Evolutionary conservation across 2,329 filamentous ascomycete species (phyloP).

Genomic region (Aspergillus sp.): DNA sequence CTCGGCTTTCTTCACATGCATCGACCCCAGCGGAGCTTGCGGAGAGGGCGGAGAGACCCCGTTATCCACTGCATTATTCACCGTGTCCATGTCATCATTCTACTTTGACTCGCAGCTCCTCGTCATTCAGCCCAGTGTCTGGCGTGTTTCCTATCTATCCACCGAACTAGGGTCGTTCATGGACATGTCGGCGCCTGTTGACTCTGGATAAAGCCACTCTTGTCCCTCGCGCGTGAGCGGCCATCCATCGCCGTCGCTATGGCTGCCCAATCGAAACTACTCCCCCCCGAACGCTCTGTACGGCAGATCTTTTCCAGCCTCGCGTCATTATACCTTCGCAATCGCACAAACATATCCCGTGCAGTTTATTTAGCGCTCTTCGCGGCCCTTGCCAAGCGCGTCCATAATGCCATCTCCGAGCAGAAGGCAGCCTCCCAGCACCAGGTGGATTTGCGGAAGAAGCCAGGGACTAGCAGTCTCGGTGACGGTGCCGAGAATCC

Average conservation of each 20-base stretch:
- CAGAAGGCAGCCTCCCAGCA: constrained; percentile 81
- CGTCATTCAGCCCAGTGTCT: background rate
- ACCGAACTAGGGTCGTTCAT: background rate
- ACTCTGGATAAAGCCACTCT: constrained; percentile 20
- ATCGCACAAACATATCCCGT: constrained; percentile 80
- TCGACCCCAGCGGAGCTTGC: constrained; percentile 5
- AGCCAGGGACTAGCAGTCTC: constrained; percentile 48
- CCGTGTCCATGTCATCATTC: constrained; percentile 18
- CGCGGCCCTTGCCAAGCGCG: constrained; percentile 77
- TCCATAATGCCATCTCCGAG: constrained; percentile 87
- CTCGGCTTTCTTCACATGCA: constrained; percentile 8
- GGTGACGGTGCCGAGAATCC: constrained; percentile 31
- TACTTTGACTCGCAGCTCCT: background rate
- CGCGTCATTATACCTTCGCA: constrained; percentile 70
- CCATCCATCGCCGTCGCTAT: constrained; percentile 47
- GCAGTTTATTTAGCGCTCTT: constrained; percentile 81
- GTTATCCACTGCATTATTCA: constrained; percentile 2
- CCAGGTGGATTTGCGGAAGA: constrained; percentile 60
- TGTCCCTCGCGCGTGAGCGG: constrained; percentile 8
- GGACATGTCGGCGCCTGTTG: constrained; percentile 23
- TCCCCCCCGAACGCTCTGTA: constrained; percentile 63
- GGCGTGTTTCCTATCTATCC: background rate
- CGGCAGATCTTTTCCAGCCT: constrained; percentile 66
- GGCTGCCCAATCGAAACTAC: constrained; percentile 74
- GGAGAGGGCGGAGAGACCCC: background rate